Evolutionary conservation across 2,329 filamentous ascomycete genomes (phyloP), one percentile per base, ranked within the genome.

Genomic region (Trichoderma lentiforme): DNA sequence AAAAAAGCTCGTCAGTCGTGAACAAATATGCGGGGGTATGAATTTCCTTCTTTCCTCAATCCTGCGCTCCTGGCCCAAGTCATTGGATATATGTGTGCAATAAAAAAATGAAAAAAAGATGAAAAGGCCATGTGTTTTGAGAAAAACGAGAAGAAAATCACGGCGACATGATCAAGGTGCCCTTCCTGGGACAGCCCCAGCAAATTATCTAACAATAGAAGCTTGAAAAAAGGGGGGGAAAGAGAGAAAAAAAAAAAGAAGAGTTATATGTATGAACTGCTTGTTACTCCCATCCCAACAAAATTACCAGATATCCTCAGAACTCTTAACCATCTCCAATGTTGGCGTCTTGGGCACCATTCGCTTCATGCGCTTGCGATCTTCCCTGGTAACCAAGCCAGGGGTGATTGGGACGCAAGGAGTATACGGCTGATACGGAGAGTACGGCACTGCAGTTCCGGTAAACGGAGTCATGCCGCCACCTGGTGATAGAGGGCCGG

Each of bases 351-450:
- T 89, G 72, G 88, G 88, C 75, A 90, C 86, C 78, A 90, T 81
- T 78, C 86, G 89, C 84, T 85, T 89, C 85, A 89, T 90, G 79
- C 87, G 85, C 86, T 91, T 93, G 32, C 92, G 83, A 78, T 95
- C 92, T 73, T 89, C 87, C 80, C 86, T 89, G 28, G 90, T 93
- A 18, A 93, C 89, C 61, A 95, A 82, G 24, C 88, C 89, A n/a
- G 93, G 92, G 34, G 93, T 94, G 63, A 95, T 88, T 1, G 93
- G 93, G 65, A 94, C 87, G 62, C 93, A 85, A 1, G 92, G 92
- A 7, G 91, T 92, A 78, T 91, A 93, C 0, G 93, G 93, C 83
- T 95, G 93, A 76, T 95, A 95, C 0, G 93, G 92, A 70, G 88
- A 90, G 80, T 95, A 95, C 2, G 92, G 92, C 26, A 90, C 87